Conservation (phyloP, 2,329 filamentous ascomycete species). For the Xylariaceae sp. region DNA sequence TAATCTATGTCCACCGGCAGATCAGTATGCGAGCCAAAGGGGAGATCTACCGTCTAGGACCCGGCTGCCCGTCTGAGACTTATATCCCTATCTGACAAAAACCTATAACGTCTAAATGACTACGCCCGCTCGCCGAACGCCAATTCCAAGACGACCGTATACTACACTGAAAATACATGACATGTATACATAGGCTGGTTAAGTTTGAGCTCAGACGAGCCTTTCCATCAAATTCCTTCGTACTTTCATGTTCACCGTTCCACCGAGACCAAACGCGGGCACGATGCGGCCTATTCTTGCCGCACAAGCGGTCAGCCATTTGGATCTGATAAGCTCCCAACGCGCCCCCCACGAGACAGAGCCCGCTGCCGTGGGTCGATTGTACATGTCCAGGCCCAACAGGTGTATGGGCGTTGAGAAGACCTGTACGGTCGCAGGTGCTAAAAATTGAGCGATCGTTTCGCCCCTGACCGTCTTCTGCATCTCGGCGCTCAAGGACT, state of each 20-base stretch:
- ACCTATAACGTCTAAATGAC: conserved; percentile 14
- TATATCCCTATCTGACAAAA: conserved; percentile 4
- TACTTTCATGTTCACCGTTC: conserved; percentile 76
- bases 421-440: conserved; percentile 75
- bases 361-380: conserved; percentile 46
- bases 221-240: conserved; percentile 63
- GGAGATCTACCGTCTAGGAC: background rate
- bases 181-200: background rate
- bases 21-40: background rate
- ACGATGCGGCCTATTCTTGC: conserved; percentile 82
- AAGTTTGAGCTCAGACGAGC: conserved; percentile 35
- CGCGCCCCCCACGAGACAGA: conserved; percentile 52
- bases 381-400: conserved; percentile 82
- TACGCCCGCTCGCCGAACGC: conserved; percentile 15
- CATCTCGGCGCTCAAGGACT: conserved; percentile 50
- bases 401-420: conserved; percentile 80
- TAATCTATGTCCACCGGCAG: background rate
- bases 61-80: background rate
- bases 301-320: conserved; percentile 70
- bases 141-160: conserved; percentile 7
- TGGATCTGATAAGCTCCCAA: conserved; percentile 62
- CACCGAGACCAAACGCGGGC: conserved; percentile 83
- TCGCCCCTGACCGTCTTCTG: conserved; percentile 48
- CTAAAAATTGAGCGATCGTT: conserved; percentile 72
- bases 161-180: conserved; percentile 7